These are phyloP conservation scores for Rhizopogon vulgaris DNA, from an alignment of 768 basidiomycete genomes.

Conservation along the genomic window DNA sequence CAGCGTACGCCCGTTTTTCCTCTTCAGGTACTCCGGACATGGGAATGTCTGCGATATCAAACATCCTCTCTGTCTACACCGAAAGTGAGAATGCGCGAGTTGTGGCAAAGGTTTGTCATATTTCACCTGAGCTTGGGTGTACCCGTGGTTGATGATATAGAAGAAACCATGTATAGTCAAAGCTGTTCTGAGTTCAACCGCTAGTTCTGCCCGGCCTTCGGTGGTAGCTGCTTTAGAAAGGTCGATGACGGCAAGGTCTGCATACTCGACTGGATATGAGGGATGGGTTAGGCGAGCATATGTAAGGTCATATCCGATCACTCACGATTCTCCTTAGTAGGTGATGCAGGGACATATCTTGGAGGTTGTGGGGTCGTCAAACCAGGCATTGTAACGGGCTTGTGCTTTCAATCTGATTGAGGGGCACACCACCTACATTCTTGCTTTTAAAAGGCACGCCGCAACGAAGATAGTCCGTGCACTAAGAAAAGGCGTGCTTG, in stretches of 20 bases:
- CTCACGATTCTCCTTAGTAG: slow-evolving; percentile 19
- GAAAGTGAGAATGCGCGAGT: neutral
- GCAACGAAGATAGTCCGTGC: neutral
- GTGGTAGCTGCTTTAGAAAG: slow-evolving; percentile 32
- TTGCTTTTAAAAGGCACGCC: neutral
- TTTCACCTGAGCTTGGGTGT: slow-evolving; percentile 28
- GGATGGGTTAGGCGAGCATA: slow-evolving; percentile 17
- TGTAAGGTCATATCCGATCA: neutral
- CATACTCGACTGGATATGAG: slow-evolving; percentile 29
- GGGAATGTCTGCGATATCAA: slow-evolving; percentile 43
- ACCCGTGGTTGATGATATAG: slow-evolving; percentile 30
- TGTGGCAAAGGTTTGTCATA: neutral
- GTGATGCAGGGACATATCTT: slow-evolving; percentile 25
- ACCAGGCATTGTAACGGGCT: slow-evolving; percentile 18
- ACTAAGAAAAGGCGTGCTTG: neutral
- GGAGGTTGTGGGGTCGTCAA: slow-evolving; percentile 23
- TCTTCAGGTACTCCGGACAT: slow-evolving; percentile 34
- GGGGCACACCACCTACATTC: neutral
- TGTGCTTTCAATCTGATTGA: neutral
- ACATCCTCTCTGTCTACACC: slow-evolving; percentile 38
- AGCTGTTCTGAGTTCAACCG: slow-evolving; percentile 33
- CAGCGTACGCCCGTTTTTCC: slow-evolving; percentile 39
- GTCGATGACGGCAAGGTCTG: slow-evolving; percentile 44
- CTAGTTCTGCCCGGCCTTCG: slow-evolving; percentile 33
- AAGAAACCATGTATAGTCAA: slow-evolving; percentile 34